phyloP scores from a whole-genome alignment of 306 rosid species.

The Chamaecrista fasciculata region DNA sequence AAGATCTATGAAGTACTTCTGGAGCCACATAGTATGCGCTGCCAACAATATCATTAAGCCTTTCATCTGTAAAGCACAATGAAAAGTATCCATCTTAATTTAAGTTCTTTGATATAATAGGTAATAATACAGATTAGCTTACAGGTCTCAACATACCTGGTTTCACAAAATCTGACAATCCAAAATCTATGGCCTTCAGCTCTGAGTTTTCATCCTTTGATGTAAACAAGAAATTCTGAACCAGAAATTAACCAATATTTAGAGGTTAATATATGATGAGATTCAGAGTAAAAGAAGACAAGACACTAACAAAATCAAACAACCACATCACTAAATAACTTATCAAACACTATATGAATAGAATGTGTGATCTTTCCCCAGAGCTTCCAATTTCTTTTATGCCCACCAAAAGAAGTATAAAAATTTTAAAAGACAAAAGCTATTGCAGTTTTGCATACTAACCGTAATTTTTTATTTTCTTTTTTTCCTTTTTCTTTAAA shows the following conservation, averaged over 20 bases:
- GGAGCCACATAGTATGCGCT: constrained; percentile 99
- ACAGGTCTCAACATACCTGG: constrained; percentile 52
- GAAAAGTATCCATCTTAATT: constrained; percentile 11
- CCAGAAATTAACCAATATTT: constrained; percentile 38
- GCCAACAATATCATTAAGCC: constrained; percentile 93
- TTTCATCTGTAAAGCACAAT: constrained; percentile 67
- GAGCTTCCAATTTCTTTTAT: background rate
- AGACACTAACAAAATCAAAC: constrained; percentile 6
- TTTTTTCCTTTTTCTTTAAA: background rate
- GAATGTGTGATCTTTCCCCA: background rate
- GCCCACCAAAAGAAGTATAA: background rate
- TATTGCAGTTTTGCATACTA: background rate
- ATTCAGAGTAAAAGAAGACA: constrained; percentile 14
- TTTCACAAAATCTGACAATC: constrained; percentile 89
- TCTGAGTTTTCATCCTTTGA: constrained; percentile 86
- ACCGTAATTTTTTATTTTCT: too few relatives aligned
- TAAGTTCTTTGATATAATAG: constrained; percentile 3
- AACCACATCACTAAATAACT: constrained; percentile 20
- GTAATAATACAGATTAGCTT: background rate
- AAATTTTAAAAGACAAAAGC: background rate
- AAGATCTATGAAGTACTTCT: constrained; percentile 89
- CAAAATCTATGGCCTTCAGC: constrained; percentile 95
- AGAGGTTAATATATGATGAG: constrained; percentile 22
- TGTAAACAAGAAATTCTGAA: constrained; percentile 77
- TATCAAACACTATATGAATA: background rate